Conservation (phyloP, 1,139 yeast genomes). For the Suhomyces anneliseae region DNA sequence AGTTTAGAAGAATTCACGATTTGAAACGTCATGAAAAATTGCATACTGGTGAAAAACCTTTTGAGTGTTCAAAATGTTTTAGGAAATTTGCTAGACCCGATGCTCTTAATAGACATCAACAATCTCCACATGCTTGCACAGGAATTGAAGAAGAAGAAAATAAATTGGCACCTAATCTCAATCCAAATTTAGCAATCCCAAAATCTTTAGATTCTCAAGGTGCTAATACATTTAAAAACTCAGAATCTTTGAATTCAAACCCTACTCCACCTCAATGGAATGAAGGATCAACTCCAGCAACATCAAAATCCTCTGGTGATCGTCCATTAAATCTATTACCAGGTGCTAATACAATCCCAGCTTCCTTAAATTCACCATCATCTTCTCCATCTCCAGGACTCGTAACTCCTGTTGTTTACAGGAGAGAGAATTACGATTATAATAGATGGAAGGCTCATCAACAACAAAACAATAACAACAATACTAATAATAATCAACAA, state of each 20-base stretch:
- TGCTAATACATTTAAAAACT: not conserved
- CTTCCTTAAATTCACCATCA: constrained; percentile 2
- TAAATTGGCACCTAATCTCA: too few species aligned
- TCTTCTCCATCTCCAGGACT: constrained; percentile 2
- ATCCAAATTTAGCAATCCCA: not conserved
- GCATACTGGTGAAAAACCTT: constrained; percentile 78
- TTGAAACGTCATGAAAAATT: constrained; percentile 71
- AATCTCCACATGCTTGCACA: constrained; percentile 44
- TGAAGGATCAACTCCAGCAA: not conserved
- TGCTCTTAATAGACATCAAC: constrained; percentile 67
- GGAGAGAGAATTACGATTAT: constrained; percentile 15
- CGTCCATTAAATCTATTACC: not conserved
- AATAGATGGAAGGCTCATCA: constrained; percentile 17
- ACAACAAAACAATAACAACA: constrained; percentile 10
- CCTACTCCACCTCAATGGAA: not conserved
- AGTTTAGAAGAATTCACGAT: constrained; percentile 74
- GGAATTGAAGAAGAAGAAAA: constrained; percentile 10
- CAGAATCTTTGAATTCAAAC: not conserved
- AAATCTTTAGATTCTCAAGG: not conserved
- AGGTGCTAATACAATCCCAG: not conserved
- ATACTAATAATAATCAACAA: not conserved
- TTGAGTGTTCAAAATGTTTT: constrained; percentile 58
- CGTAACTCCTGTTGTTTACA: constrained; percentile 6
- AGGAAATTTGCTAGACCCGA: constrained; percentile 75
- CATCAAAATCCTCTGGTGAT: not conserved